Conservation (phyloP, 805 yeast species). For the Cyberlindnera maritima region DNA sequence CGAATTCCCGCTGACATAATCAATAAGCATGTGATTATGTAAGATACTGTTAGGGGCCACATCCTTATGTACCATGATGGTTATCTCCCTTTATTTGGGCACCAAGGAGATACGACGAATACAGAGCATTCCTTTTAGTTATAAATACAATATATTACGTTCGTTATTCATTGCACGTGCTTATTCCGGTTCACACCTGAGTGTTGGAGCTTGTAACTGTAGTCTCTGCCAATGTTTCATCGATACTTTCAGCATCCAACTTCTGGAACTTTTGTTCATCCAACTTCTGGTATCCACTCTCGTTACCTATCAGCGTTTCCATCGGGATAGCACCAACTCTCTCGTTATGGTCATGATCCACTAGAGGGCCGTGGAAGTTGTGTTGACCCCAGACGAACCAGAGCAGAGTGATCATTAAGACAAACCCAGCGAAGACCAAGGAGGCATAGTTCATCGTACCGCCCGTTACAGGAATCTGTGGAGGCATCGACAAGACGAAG, state of each 20-base stretch:
- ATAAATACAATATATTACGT: not conserved
- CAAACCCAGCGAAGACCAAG: constrained; percentile 51
- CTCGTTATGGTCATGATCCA: constrained; percentile 29
- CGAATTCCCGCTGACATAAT: too few relatives aligned
- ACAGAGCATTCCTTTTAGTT: too few relatives aligned
- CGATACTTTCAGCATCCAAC: constrained; percentile 18
- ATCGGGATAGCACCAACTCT: constrained; percentile 22
- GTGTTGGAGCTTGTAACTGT: not conserved
- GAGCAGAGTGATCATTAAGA: constrained; percentile 45
- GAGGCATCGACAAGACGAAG: constrained; percentile 67
- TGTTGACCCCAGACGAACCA: constrained; percentile 61
- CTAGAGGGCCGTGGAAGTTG: constrained; percentile 61
- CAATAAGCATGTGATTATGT: not conserved
- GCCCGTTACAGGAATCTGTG: constrained; percentile 51
- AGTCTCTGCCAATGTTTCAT: constrained; percentile 7
- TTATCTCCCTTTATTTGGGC: too few relatives aligned
- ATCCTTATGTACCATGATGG: too few relatives aligned
- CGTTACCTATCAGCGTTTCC: constrained; percentile 9
- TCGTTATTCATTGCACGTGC: not conserved
- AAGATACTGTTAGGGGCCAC: too few relatives aligned
- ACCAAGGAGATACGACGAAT: too few relatives aligned
- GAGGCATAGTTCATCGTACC: constrained; percentile 51
- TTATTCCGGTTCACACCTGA: not conserved
- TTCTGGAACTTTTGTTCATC: constrained; percentile 24
- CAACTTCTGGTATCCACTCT: constrained; percentile 19